Evolutionary conservation across 2,329 filamentous ascomycete species (phyloP).

Genomic region (Fusarium praegraminearum): DNA sequence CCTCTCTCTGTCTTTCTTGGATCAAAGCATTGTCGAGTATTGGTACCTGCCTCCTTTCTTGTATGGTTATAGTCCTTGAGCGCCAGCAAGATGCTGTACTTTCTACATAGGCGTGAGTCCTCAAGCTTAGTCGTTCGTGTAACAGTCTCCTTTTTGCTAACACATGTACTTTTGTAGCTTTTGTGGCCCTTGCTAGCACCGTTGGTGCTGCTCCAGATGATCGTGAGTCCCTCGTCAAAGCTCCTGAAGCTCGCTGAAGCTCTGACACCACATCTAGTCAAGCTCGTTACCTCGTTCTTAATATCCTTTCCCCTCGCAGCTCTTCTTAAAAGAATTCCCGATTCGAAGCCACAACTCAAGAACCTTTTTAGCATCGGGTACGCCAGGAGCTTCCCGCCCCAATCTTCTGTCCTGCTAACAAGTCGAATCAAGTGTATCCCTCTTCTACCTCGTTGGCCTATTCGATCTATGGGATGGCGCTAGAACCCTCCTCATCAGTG

Average conservation of each 20-base stretch:
- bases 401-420: conserved; percentile 9
- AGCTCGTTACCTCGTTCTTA: conserved; percentile 90
- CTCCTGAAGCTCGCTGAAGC: conserved; percentile 9
- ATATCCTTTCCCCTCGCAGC: conserved; percentile 92
- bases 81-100: conserved; percentile 35
- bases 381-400: conserved; percentile 26
- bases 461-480: conserved; percentile 93
- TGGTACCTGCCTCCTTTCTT: background rate
- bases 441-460: conserved; percentile 93
- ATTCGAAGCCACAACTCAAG: conserved; percentile 84
- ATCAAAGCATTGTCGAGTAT: background rate
- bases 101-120: conserved; percentile 39
- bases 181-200: conserved; percentile 50
- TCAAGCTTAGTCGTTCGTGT: background rate
- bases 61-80: conserved; percentile 4
- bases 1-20: background rate
- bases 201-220: conserved; percentile 56
- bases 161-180: conserved; percentile 47
- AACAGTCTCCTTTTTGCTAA: conserved; percentile 21
- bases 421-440: conserved; percentile 68
- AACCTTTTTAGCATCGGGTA: conserved; percentile 88
- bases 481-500: conserved; percentile 81
- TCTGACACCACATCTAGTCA: conserved; percentile 70
- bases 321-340: conserved; percentile 89
- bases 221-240: conserved; percentile 46